A percentile compares a stretch with the other conserved stretches of the same genome.
Conservation (phyloP, 176 grass and related monocot genomes). For the Phyllostachys edulis region DNA sequence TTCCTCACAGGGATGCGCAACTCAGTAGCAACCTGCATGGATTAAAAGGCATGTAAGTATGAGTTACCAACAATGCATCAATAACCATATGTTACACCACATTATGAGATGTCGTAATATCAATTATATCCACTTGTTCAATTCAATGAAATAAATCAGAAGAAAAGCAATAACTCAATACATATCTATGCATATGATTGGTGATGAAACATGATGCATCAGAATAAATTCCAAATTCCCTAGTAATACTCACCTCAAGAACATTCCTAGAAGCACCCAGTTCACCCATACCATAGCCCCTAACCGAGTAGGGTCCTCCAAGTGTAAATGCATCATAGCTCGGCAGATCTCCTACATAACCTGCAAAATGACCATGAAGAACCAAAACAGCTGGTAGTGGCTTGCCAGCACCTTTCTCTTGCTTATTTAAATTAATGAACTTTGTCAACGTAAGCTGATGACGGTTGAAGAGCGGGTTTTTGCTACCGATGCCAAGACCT, state of each 20-base stretch:
- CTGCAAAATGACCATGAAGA: conserved; percentile 90
- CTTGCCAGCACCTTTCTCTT: conserved; percentile 73
- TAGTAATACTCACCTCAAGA: conserved; percentile 69
- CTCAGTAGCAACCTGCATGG: conserved; percentile 67
- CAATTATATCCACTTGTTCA: background rate
- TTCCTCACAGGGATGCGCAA: conserved; percentile 75
- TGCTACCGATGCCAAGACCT: conserved; percentile 94
- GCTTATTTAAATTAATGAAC: conserved; percentile 86
- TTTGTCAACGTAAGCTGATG: conserved; percentile 83
- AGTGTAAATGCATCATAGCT: conserved; percentile 96
- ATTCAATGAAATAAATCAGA: background rate
- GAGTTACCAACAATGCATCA: background rate
- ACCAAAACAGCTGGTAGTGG: conserved; percentile 81
- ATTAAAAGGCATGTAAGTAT: conserved; percentile 25
- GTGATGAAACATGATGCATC: background rate
- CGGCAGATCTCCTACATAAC: conserved; percentile 88
- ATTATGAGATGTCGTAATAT: background rate
- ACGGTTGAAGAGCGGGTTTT: conserved; percentile 90
- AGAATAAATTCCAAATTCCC: background rate
- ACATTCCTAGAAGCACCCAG: conserved; percentile 90
- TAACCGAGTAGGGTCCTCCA: conserved; percentile 90
- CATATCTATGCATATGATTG: background rate
- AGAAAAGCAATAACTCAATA: background rate
- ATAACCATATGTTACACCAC: background rate
- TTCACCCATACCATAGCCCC: conserved; percentile 88